These are phyloP conservation scores for Serendipita sp. DNA, from an alignment of 768 basidiomycete genomes.

Conservation along the genomic window DNA sequence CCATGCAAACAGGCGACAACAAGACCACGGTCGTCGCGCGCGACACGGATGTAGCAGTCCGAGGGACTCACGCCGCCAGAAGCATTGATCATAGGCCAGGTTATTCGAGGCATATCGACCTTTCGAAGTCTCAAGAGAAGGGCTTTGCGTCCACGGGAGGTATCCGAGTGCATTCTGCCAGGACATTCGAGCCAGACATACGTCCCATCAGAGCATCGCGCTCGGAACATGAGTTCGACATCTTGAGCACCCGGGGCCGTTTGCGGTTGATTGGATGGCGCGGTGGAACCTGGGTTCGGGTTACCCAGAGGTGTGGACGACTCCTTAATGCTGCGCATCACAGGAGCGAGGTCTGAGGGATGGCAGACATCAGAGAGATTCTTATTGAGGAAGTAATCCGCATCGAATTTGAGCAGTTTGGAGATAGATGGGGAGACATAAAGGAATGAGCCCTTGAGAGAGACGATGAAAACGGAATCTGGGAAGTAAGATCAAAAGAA, in stretches of 20 bases:
- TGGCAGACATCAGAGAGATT: slow-evolving; percentile 72
- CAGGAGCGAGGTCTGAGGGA: slow-evolving; percentile 75
- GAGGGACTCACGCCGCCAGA: slow-evolving; percentile 33
- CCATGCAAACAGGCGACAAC: slow-evolving; percentile 22
- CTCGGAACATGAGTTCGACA: slow-evolving; percentile 78
- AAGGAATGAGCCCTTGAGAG: slow-evolving; percentile 80
- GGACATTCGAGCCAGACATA: slow-evolving; percentile 86
- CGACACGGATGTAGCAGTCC: background rate
- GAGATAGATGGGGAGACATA: slow-evolving; percentile 78
- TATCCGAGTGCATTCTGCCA: slow-evolving; percentile 81
- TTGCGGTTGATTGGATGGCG: slow-evolving; percentile 6
- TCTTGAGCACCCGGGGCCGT: slow-evolving; percentile 26
- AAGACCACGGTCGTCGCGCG: slow-evolving; percentile 20
- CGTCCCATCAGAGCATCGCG: slow-evolving; percentile 33
- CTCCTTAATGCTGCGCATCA: slow-evolving; percentile 85
- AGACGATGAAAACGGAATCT: slow-evolving; percentile 83
- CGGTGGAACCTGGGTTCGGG: slow-evolving; percentile 12
- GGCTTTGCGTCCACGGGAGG: slow-evolving; percentile 86
- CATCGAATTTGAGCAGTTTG: slow-evolving; percentile 70
- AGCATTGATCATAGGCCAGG: slow-evolving; percentile 40
- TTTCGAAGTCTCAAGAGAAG: slow-evolving; percentile 79
- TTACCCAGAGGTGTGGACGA: slow-evolving; percentile 7
- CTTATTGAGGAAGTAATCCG: slow-evolving; percentile 67
- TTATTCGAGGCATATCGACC: slow-evolving; percentile 43
- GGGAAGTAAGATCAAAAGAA: slow-evolving; percentile 36